phyloP scores from a whole-genome alignment of 257 asterid species.

The Ehretia macrophylla region DNA sequence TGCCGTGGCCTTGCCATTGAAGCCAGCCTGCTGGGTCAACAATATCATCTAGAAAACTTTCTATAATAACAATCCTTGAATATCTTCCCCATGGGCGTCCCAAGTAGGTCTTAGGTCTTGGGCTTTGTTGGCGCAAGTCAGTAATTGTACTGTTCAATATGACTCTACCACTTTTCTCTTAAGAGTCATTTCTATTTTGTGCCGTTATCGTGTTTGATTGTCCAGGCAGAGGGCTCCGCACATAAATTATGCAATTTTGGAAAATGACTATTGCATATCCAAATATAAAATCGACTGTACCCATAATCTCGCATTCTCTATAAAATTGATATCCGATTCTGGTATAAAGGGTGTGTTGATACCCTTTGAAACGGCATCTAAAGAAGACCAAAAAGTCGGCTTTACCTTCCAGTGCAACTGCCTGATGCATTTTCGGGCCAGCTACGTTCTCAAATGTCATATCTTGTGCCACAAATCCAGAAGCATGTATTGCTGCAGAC shows the following conservation, averaged over 20 bases:
- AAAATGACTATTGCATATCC: constrained; percentile 6
- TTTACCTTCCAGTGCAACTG: background rate
- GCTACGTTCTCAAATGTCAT: constrained; percentile 15
- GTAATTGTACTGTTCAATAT: constrained; percentile 5
- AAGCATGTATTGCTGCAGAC: background rate
- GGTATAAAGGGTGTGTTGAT: constrained; percentile 16
- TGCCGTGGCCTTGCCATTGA: background rate
- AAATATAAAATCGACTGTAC: constrained; percentile 18
- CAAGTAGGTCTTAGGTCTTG: background rate
- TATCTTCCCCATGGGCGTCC: constrained; percentile 16
- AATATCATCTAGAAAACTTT: background rate
- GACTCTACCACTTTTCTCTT: background rate
- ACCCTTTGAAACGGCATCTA: constrained; percentile 12
- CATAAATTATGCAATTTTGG: background rate
- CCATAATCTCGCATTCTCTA: constrained; percentile 10
- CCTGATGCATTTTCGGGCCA: background rate
- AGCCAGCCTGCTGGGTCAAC: constrained; percentile 4
- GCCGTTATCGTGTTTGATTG: constrained; percentile 9
- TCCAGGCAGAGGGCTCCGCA: background rate
- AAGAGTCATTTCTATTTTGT: background rate
- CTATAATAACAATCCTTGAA: constrained; percentile 2
- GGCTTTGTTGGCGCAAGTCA: background rate
- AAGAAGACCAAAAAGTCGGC: constrained; percentile 2
- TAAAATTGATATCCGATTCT: background rate
- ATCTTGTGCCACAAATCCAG: no score